These are phyloP conservation scores for Letharia lupina DNA, from an alignment of 495 filamentous ascomycete species.

Conservation along the genomic window DNA sequence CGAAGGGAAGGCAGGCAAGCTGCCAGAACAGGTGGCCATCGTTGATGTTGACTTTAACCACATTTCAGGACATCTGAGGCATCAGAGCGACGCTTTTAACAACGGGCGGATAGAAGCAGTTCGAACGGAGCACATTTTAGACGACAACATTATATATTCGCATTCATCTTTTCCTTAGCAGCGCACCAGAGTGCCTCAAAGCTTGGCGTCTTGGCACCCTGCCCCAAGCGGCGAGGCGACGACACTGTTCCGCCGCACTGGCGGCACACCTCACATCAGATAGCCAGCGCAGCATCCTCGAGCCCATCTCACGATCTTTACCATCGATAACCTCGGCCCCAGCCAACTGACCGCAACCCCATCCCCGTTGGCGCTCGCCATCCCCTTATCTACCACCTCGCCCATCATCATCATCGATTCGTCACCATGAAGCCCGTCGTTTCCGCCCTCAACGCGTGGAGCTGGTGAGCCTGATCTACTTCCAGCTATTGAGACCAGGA, in stretches of 20 bases:
- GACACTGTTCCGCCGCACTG: not conserved
- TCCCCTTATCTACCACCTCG: not conserved
- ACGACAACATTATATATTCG: no score
- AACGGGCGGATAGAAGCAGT: no score
- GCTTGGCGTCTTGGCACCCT: not conserved
- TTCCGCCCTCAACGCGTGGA: slow-evolving; percentile 84
- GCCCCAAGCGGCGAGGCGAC: not conserved
- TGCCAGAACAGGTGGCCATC: no score
- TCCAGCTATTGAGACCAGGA: not conserved
- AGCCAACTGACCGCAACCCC: not conserved
- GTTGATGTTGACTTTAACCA: no score
- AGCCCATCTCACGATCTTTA: not conserved
- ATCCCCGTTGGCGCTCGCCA: not conserved
- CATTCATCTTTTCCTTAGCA: no score
- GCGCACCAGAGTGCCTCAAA: no score
- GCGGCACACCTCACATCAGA: not conserved
- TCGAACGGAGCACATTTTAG: no score
- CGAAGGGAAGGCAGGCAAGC: no score
- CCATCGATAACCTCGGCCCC: not conserved
- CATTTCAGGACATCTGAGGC: no score
- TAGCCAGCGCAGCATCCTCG: not conserved
- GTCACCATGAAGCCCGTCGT: slow-evolving; percentile 85
- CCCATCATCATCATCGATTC: slow-evolving; percentile 8
- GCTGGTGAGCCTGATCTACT: slow-evolving; percentile 51
- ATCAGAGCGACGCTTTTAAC: no score